A percentile compares a stretch with the other conserved stretches of the same genome.
These are phyloP conservation scores for Plasmopara viticola DNA, from an alignment of 352 stramenopile species.

Conservation along the genomic window DNA sequence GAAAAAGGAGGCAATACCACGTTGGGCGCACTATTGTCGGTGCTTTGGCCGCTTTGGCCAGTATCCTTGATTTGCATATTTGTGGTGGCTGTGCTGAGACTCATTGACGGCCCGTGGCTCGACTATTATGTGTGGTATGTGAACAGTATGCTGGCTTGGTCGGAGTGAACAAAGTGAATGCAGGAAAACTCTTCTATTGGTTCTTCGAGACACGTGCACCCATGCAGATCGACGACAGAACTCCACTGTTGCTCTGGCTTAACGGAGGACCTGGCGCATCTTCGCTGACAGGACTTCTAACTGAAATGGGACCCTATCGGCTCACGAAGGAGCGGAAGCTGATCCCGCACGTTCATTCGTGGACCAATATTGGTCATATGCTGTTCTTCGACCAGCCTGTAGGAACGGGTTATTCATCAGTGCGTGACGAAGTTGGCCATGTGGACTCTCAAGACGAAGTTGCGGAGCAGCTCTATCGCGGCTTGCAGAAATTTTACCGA, in stretches of 20 bases:
- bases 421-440: conserved; percentile 64
- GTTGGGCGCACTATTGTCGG: conserved; percentile 5
- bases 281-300: conserved; percentile 73
- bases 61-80: conserved; percentile 14
- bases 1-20: conserved; percentile 1
- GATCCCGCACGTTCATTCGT: conserved; percentile 61
- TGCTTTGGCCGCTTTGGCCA: conserved; percentile 17
- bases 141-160: conserved; percentile 65
- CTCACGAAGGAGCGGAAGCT: conserved; percentile 59
- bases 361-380: conserved; percentile 76
- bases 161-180: conserved; percentile 44
- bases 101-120: conserved; percentile 17
- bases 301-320: conserved; percentile 76
- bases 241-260: conserved; percentile 72
- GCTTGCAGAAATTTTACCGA: conserved; percentile 86
- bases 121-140: conserved; percentile 29
- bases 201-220: conserved; percentile 69
- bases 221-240: conserved; percentile 38
- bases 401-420: conserved; percentile 69
- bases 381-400: conserved; percentile 82
- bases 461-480: conserved; percentile 87
- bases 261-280: conserved; percentile 73
- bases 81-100: conserved; percentile 22
- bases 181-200: conserved; percentile 79
- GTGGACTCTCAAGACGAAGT: conserved; percentile 64